These are phyloP conservation scores for Phragmites australis DNA, from an alignment of 176 grass and related monocot species.

Conservation along the genomic window DNA sequence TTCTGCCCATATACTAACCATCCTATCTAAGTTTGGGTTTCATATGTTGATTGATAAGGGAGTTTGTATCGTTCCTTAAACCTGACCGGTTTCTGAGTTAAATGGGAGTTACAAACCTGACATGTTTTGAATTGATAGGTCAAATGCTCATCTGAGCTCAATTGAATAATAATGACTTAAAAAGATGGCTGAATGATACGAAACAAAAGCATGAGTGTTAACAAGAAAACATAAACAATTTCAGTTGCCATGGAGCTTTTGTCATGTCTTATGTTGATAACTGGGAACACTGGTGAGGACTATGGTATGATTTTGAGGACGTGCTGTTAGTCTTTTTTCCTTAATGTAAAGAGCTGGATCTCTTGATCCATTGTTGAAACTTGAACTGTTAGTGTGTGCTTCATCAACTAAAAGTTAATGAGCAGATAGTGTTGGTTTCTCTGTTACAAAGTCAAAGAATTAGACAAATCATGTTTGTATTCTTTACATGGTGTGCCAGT, in stretches of 20 bases:
- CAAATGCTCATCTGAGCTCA: neutral
- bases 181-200: neutral
- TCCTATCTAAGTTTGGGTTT: neutral
- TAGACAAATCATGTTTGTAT: constrained; percentile 1
- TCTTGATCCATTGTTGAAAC: constrained; percentile 2
- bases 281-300: neutral
- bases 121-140: neutral
- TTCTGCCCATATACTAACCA: neutral
- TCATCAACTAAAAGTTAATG: neutral
- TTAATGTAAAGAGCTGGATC: neutral
- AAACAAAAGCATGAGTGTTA: neutral
- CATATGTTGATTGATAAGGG: neutral
- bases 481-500: neutral
- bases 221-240: neutral
- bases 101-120: neutral
- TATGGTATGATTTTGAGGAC: neutral
- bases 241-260: neutral
- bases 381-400: constrained; percentile 11
- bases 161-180: neutral
- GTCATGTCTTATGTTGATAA: neutral
- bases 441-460: neutral
- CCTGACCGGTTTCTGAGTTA: neutral
- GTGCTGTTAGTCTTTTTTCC: neutral
- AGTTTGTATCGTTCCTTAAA: neutral
- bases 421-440: neutral